phyloP scores from a whole-genome alignment of 1,139 yeast genomes.

The Torulaspora globosa region DNA sequence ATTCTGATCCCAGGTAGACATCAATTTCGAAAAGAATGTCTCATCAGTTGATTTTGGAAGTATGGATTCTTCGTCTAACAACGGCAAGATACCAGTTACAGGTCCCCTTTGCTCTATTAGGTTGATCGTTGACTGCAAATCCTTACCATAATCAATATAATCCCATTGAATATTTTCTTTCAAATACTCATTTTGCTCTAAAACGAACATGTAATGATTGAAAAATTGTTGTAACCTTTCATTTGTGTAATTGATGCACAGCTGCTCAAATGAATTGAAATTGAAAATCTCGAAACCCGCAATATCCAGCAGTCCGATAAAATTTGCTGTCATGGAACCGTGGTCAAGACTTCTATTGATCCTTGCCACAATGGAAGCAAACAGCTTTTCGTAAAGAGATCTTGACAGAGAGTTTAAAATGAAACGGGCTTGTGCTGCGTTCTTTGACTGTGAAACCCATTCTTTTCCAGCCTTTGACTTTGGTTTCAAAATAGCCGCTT shows the following conservation, averaged over 20 bases:
- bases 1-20: slow-evolving; percentile 57
- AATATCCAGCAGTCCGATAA: slow-evolving; percentile 91
- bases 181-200: slow-evolving; percentile 93
- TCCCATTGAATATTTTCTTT: slow-evolving; percentile 96
- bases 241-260: slow-evolving; percentile 94
- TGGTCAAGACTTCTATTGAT: slow-evolving; percentile 68
- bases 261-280: slow-evolving; percentile 88
- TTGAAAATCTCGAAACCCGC: slow-evolving; percentile 97
- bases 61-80: slow-evolving; percentile 91
- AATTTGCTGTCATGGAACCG: slow-evolving; percentile 46
- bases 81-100: slow-evolving; percentile 84
- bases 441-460: slow-evolving; percentile 72
- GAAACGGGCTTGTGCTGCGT: slow-evolving; percentile 74
- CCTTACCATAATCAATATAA: slow-evolving; percentile 94
- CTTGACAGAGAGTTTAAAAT: slow-evolving; percentile 86
- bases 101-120: slow-evolving; percentile 65
- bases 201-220: slow-evolving; percentile 94
- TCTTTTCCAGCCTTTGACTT: slow-evolving; percentile 91
- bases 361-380: slow-evolving; percentile 69
- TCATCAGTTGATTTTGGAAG: slow-evolving; percentile 86
- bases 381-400: slow-evolving; percentile 77
- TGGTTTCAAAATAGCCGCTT: slow-evolving; percentile 63
- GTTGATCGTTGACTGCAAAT: slow-evolving; percentile 90
- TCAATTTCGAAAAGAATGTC: slow-evolving; percentile 77
- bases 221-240: slow-evolving; percentile 95